Evolutionary conservation across 2,329 filamentous ascomycete genomes (phyloP).

Genomic region (Hymenoscyphus scutula): DNA sequence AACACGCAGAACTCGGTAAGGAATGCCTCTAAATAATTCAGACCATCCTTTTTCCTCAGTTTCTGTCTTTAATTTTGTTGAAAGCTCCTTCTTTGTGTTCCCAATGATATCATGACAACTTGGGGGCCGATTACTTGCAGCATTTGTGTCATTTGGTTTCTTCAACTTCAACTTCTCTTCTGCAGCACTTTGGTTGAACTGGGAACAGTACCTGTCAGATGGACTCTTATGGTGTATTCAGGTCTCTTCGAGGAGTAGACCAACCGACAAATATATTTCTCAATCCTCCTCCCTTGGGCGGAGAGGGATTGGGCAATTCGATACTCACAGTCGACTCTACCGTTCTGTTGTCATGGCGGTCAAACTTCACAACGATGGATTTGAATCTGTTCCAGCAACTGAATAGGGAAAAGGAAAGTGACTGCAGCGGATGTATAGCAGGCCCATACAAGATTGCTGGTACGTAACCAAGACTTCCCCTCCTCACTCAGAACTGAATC

Average conservation of each 20-base stretch:
- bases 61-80: too few relatives aligned
- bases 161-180: too few relatives aligned
- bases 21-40: not conserved
- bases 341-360: slow-evolving; percentile 5
- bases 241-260: not conserved
- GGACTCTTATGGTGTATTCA: too few relatives aligned
- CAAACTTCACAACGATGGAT: slow-evolving; percentile 7
- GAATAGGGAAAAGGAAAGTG: not conserved
- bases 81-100: too few relatives aligned
- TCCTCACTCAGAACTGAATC: not conserved
- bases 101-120: too few relatives aligned
- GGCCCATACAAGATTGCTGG: slow-evolving; percentile 1
- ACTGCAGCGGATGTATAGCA: not conserved
- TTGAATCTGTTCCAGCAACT: slow-evolving; percentile 10
- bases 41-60: too few relatives aligned
- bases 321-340: not conserved
- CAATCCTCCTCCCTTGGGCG: not conserved
- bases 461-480: not conserved
- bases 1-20: not conserved
- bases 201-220: too few relatives aligned
- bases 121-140: too few relatives aligned
- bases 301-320: not conserved
- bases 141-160: too few relatives aligned
- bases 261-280: slow-evolving; percentile 5
- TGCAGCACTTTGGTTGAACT: too few relatives aligned